Evolutionary conservation across 2,329 filamentous ascomycete genomes (phyloP), one percentile per base, ranked within the genome.

Genomic region (Sarocladiaceae sp.): DNA sequence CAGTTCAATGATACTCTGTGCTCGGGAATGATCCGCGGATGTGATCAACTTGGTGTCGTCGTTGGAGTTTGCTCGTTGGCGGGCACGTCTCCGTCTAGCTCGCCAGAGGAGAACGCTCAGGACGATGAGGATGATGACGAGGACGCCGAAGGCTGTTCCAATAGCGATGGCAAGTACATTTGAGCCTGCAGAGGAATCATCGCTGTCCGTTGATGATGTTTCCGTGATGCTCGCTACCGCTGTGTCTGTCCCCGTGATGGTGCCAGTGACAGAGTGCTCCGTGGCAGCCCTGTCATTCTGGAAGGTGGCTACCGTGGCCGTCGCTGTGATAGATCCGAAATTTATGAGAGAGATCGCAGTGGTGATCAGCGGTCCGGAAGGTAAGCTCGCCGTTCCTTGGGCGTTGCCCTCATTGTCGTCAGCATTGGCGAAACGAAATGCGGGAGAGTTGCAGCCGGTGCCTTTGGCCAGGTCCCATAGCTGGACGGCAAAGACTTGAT

Each of bases 51-150:
- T 29, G 26, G 13, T 7, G 9, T 29, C 26, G 26, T 7, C 7
- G 13, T 9, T 13, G 7, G 26, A 29, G 26, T 29, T 29, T 29
- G 26, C 26, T 7, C 26, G 26, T 29, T 29, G 26, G 26, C 26
- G 26, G 26, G 26, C 26, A 13, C 26, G 26, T 13, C 13, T 29
- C 13, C 26, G 26, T 9, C 26, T 35, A 19, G 33, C 16, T 9
- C 33, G 33, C 33, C 33, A 39, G 34, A 39, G 34, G 19, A 39
- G 34, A 26, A 39, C n/a, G 26, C 34, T 39, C 10, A 39, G 34
- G 34, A 39, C 34, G 20, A 39, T 39, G 20, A 39, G 34, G 34
- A 19, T 15, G 10, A 39, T 6, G 20, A 39, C 34, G 5, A 39
- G 21, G 7, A 39, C n/a, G 5, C 19, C 34, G 18, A 16, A 16